Evolutionary conservation across 2,329 filamentous ascomycete species (phyloP).

Genomic region (Xylaria sp.): DNA sequence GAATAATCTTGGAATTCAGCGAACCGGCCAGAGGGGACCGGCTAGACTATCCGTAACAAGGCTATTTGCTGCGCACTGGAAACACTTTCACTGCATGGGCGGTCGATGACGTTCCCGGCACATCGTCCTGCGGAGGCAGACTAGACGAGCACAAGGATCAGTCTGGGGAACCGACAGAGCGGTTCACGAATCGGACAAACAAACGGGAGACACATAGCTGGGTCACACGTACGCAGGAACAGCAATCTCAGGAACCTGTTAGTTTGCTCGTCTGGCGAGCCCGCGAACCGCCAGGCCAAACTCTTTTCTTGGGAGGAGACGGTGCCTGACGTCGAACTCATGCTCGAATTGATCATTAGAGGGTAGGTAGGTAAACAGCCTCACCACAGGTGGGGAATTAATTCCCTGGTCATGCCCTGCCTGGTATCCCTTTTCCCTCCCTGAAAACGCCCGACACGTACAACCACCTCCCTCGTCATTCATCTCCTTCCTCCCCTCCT

Average conservation of each 20-base stretch:
- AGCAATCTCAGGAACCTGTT: neutral
- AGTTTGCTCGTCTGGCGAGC: neutral
- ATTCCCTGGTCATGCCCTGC: neutral
- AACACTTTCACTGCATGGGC: neutral
- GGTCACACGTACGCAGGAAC: neutral
- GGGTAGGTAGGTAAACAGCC: neutral
- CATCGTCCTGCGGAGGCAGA: neutral
- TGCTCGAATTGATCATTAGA: neutral
- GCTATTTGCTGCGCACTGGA: neutral
- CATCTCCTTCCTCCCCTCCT: neutral
- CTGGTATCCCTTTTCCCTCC: constrained; percentile 2
- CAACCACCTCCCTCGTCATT: neutral
- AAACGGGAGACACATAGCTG: constrained; percentile 1
- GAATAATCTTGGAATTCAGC: neutral
- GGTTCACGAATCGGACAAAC: neutral
- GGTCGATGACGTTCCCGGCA: neutral
- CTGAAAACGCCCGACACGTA: constrained; percentile 8
- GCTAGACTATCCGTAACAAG: neutral
- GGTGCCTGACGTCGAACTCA: constrained; percentile 5
- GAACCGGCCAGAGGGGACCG: neutral
- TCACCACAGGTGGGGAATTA: neutral
- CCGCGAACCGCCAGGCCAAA: constrained; percentile 11
- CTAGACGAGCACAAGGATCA: neutral
- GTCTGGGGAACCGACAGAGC: neutral
- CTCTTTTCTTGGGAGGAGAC: constrained; percentile 1